Conservation (phyloP, 192 early-diverging fungal species). For the Phlyctochytrium planicorne region DNA sequence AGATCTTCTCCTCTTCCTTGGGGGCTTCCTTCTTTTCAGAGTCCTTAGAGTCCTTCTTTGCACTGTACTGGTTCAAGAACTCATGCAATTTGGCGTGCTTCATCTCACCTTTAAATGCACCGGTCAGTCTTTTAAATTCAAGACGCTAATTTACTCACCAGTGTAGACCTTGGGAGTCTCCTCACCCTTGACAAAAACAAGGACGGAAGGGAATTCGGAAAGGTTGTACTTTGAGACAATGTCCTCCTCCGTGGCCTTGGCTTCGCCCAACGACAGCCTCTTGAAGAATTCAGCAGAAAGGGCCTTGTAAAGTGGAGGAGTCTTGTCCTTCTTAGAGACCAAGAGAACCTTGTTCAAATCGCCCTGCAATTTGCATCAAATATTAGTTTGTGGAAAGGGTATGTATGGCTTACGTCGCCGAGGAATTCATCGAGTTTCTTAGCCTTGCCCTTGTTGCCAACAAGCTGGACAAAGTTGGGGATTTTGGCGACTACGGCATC, state of each 20-base stretch:
- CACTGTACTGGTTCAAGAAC: slow-evolving; percentile 64
- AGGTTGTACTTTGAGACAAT: slow-evolving; percentile 59
- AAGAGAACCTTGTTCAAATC: slow-evolving; percentile 71
- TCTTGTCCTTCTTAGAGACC: slow-evolving; percentile 72
- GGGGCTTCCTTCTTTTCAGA: slow-evolving; percentile 12
- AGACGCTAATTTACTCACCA: slow-evolving; percentile 43
- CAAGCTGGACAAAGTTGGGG: slow-evolving; percentile 54
- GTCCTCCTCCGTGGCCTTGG: slow-evolving; percentile 51
- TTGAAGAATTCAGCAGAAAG: slow-evolving; percentile 73
- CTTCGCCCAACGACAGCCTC: slow-evolving; percentile 71
- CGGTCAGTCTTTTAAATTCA: neutral
- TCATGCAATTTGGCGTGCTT: slow-evolving; percentile 62
- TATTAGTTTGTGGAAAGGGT: neutral
- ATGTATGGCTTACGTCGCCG: slow-evolving; percentile 6
- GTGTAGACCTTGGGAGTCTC: slow-evolving; percentile 49
- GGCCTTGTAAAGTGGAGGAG: slow-evolving; percentile 84
- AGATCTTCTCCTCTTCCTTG: slow-evolving; percentile 23
- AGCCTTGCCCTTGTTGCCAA: slow-evolving; percentile 36
- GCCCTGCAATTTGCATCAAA: slow-evolving; percentile 8
- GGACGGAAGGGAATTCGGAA: slow-evolving; percentile 62
- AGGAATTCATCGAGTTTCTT: slow-evolving; percentile 35
- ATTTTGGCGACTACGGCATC: slow-evolving; percentile 57
- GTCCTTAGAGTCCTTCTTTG: slow-evolving; percentile 27
- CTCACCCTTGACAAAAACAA: slow-evolving; percentile 59
- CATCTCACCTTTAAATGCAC: slow-evolving; percentile 38